phyloP scores from a whole-genome alignment of 2,329 filamentous ascomycete species.

The Nothopassalora personata region DNA sequence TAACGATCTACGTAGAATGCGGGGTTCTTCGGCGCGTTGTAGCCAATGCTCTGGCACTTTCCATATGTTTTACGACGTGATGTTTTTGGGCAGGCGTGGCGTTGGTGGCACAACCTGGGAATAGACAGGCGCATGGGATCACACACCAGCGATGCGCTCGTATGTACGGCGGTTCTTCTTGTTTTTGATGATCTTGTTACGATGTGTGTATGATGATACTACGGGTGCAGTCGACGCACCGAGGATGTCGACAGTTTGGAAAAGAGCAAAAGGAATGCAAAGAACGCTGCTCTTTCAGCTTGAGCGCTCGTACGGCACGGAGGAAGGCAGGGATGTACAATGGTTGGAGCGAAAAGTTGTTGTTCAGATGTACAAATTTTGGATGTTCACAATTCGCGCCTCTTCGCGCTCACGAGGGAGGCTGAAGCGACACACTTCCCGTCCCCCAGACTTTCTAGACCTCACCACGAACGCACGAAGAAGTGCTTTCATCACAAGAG shows the following conservation, averaged over 20 bases:
- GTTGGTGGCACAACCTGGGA: not conserved
- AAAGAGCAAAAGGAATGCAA: not conserved
- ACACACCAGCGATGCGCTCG: not conserved
- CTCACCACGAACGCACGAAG: too few relatives aligned
- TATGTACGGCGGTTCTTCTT: not conserved
- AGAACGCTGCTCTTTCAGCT: too few relatives aligned
- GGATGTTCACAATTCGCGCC: too few relatives aligned
- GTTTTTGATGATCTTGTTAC: not conserved
- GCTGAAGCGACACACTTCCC: too few relatives aligned
- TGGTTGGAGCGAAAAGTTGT: too few relatives aligned
- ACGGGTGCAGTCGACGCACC: not conserved
- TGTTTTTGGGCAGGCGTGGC: constrained; percentile 6
- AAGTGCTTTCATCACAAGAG: not conserved
- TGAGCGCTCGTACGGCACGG: not conserved
- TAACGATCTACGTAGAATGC: constrained; percentile 23
- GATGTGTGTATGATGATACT: not conserved
- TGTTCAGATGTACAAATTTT: too few relatives aligned
- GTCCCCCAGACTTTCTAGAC: too few relatives aligned
- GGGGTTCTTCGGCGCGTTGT: constrained; percentile 29
- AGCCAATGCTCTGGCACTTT: not conserved
- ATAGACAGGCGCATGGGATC: not conserved
- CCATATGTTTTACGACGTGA: not conserved
- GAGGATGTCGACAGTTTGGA: not conserved
- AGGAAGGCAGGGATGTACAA: not conserved
- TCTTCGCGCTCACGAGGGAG: too few relatives aligned